A percentile compares a stretch with the other conserved stretches of the same genome.
Evolutionary conservation across 1,139 yeast species (phyloP).

Genomic region (Suhomyces taliae): DNA sequence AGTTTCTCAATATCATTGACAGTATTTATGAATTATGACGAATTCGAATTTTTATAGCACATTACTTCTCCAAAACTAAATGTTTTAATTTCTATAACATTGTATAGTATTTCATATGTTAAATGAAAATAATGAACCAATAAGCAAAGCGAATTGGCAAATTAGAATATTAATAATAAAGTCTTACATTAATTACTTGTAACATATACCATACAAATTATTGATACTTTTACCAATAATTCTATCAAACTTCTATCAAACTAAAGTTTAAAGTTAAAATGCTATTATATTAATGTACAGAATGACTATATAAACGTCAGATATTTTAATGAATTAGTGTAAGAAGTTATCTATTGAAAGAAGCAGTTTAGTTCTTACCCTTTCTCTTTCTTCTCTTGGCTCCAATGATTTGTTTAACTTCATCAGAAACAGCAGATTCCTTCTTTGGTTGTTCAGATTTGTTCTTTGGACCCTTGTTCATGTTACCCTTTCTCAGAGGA

Average conservation of each 20-base stretch:
- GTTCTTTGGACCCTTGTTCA: slow-evolving; percentile 40
- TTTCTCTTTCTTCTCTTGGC: slow-evolving; percentile 70
- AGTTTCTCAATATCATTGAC: slow-evolving; percentile 9
- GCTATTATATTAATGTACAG: slow-evolving; percentile 1
- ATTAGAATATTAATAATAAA: too few relatives aligned
- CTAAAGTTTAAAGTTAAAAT: neutral
- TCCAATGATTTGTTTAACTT: slow-evolving; percentile 63
- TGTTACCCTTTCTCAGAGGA: slow-evolving; percentile 38
- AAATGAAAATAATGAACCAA: slow-evolving; percentile 2
- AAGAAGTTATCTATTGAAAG: neutral
- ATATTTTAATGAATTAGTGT: too few relatives aligned
- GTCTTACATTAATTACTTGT: too few relatives aligned
- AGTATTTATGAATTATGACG: slow-evolving; percentile 18
- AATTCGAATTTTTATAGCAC: slow-evolving; percentile 8
- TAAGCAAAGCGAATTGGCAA: too few relatives aligned
- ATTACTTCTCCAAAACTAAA: neutral
- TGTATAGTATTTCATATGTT: slow-evolving; percentile 10
- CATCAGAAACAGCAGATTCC: slow-evolving; percentile 50
- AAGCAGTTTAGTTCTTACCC: slow-evolving; percentile 29
- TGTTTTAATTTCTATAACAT: slow-evolving; percentile 2
- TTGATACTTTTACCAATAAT: too few relatives aligned
- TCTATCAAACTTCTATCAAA: neutral
- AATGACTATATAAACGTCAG: neutral
- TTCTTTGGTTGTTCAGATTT: slow-evolving; percentile 17
- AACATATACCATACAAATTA: too few relatives aligned